Conservation (phyloP, 345 rosid species). For the Microthlaspi erraticum region DNA sequence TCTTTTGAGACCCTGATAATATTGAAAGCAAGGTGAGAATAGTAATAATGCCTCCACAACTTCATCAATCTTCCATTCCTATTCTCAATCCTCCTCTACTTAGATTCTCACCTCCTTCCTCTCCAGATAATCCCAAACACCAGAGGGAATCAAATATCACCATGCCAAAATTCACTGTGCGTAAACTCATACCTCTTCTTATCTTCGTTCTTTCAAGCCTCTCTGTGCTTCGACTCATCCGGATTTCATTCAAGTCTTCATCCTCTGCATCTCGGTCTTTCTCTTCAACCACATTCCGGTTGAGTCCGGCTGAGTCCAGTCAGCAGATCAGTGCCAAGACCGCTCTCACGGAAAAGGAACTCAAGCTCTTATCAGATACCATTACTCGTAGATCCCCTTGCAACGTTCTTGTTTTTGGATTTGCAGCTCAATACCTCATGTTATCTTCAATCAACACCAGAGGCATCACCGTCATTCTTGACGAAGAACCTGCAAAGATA, state of each 20-base stretch:
- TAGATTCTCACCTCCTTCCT: conserved; percentile 55
- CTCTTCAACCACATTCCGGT: conserved; percentile 45
- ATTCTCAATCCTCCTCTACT: conserved; percentile 53
- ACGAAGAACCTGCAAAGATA: conserved; percentile 63
- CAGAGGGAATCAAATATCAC: conserved; percentile 40
- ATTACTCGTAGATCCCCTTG: conserved; percentile 65
- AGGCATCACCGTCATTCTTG: conserved; percentile 70
- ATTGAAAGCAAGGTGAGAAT: conserved; percentile 1
- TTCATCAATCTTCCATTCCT: conserved; percentile 47
- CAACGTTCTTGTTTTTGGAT: conserved; percentile 82
- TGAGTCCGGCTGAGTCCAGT: conserved; percentile 28
- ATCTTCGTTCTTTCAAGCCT: conserved; percentile 63
- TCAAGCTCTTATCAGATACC: conserved; percentile 56
- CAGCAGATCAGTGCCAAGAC: conserved; percentile 13
- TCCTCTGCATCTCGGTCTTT: conserved; percentile 45
- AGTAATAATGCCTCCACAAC: conserved; percentile 72
- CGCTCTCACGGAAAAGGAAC: conserved; percentile 66
- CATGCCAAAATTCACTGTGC: conserved; percentile 60
- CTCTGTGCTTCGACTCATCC: conserved; percentile 68
- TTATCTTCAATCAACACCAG: conserved; percentile 65
- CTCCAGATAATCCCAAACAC: conserved; percentile 49
- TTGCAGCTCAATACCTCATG: conserved; percentile 56
- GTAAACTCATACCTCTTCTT: conserved; percentile 64
- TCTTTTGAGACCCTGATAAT: conserved; percentile 43
- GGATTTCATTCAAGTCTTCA: conserved; percentile 57